Evolutionary conservation across 768 basidiomycete genomes (phyloP).

Genomic region (Hebeloma cylindrosporum): DNA sequence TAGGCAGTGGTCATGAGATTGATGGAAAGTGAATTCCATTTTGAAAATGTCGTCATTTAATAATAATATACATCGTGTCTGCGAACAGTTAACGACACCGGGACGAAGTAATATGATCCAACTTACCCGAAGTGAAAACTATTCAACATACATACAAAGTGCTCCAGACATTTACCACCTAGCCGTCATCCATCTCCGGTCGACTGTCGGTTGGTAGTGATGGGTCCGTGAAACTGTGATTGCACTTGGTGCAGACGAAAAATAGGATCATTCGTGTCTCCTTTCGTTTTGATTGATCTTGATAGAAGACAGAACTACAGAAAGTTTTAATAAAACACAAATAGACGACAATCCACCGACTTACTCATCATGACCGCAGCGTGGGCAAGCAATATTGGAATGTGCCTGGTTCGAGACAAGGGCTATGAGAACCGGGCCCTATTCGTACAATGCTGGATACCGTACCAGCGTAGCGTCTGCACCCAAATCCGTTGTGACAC

Average conservation of each 20-base stretch:
- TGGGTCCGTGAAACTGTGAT: conserved; percentile 73
- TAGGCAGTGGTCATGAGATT: too few relatives aligned
- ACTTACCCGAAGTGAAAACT: too few relatives aligned
- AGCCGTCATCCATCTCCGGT: conserved; percentile 22
- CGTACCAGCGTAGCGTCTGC: conserved; percentile 85
- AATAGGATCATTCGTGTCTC: conserved; percentile 95
- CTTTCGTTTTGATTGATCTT: conserved; percentile 96
- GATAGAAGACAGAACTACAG: conserved; percentile 87
- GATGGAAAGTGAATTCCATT: too few relatives aligned
- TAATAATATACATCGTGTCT: too few relatives aligned
- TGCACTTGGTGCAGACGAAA: conserved; percentile 85
- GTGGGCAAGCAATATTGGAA: conserved; percentile 79
- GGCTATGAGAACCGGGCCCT: background rate
- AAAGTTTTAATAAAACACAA: background rate
- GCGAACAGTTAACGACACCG: too few relatives aligned
- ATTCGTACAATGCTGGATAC: background rate
- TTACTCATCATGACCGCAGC: conserved; percentile 81
- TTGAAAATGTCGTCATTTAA: too few relatives aligned
- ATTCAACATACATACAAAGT: conserved; percentile 6
- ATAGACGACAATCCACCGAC: conserved; percentile 25
- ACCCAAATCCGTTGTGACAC: conserved; percentile 85
- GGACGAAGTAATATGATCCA: background rate
- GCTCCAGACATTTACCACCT: background rate
- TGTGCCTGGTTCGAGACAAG: conserved; percentile 58
- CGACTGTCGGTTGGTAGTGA: conserved; percentile 48